Evolutionary conservation across 495 filamentous ascomycete genomes (phyloP).

Genomic region (Chaetomium cochliodes): DNA sequence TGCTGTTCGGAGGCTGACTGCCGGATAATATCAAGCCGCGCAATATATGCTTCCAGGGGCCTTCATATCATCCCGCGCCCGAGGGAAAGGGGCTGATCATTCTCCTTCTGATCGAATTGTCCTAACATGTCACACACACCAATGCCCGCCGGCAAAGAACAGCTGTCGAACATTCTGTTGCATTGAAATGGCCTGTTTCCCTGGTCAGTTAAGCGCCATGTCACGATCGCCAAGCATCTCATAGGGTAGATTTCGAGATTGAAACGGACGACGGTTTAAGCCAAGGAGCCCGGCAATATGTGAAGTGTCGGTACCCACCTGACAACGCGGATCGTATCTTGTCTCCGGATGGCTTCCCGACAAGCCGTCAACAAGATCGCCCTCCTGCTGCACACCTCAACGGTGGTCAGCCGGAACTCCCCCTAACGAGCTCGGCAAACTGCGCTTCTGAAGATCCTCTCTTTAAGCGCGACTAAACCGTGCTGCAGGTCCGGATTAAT

Average conservation of each 20-base stretch:
- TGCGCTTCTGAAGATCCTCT: constrained; percentile 13
- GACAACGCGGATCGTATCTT: constrained; percentile 12
- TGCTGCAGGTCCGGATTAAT: constrained; percentile 26
- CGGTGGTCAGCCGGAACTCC: constrained; percentile 18
- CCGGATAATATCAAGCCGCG: constrained; percentile 13
- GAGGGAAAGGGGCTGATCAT: not conserved
- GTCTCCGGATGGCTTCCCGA: constrained; percentile 21
- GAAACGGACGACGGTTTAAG: not conserved
- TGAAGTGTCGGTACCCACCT: not conserved
- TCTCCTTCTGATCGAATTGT: not conserved
- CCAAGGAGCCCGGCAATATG: not conserved
- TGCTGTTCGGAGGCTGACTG: constrained; percentile 1
- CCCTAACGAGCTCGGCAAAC: constrained; percentile 14
- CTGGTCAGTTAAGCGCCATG: not conserved
- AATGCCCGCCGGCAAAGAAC: not conserved
- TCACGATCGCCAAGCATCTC: not conserved
- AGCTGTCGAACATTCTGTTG: constrained; percentile 1
- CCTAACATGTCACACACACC: not conserved
- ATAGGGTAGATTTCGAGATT: not conserved
- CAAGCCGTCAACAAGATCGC: constrained; percentile 19
- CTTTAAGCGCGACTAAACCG: not conserved
- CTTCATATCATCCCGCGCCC: not conserved
- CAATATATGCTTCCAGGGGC: not conserved
- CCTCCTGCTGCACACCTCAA: not conserved
- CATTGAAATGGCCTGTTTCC: not conserved